Evolutionary conservation across 177 flowering plant genomes (phyloP), one percentile per base, ranked within the genome.

Genomic region (Vitis hybrid): DNA sequence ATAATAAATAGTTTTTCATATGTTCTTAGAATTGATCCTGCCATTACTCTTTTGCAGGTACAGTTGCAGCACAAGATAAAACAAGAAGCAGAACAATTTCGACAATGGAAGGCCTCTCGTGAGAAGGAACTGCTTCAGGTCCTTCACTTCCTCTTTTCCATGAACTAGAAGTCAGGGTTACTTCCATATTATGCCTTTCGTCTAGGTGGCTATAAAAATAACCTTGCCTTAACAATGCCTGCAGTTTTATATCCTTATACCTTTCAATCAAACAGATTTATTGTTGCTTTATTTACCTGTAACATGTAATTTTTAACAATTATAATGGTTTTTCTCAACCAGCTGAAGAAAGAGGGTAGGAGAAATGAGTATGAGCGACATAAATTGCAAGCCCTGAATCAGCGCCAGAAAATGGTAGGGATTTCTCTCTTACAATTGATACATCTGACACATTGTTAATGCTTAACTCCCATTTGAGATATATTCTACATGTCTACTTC

Each of bases 101-200:
- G 99, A 63, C 97, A 83, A 77, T 93, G 99, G 99, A 93, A 96
- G 76, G 99, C 98, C 67, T 90, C 95, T 66, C 86, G 99, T 58
- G 99, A 96, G 77, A 96, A 93, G 79, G 99, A 96, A 76, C 78
- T 96, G 65, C 80, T 96, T 76, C 99, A 96, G 98, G 99, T 91
- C 75, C 19, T 20, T 52, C 18, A 65, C 26, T 73, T 48, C 7
- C 52, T 22, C 14, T 52, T 39, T 39, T 39, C 45, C 45, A 4
- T 39, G 45, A 39, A 39, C 45, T 39, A 7, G 45, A 39, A 39
- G 45, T 39, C 45, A 39, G 45, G 45, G 45, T 39, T 39, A 39
- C 8, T 39, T 39, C 45, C 45, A 5, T 39, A 39, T 39, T 39
- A 39, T 39, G 45, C 45, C 45, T 39, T 39, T 39, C 0, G 45